Evolutionary conservation across 305 asterid species (phyloP).

Genomic region (Fraxinus latifolia): DNA sequence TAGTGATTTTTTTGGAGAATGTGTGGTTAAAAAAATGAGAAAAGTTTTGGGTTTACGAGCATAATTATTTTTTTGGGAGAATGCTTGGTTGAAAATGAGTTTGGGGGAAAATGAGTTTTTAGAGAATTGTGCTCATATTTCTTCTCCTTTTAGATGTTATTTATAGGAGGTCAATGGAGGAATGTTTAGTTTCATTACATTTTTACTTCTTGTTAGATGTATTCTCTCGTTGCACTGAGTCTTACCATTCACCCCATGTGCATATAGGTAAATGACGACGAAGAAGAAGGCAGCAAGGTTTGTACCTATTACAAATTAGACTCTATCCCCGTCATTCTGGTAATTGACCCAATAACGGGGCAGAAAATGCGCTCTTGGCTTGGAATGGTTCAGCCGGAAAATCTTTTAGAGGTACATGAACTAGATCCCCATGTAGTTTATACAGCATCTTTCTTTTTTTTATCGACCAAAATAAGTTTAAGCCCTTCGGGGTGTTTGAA

Average conservation of each 20-base stretch:
- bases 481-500: conserved; percentile 14
- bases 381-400: conserved; percentile 96
- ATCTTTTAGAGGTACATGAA: conserved; percentile 70
- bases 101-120: neutral
- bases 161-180: neutral
- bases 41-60: neutral
- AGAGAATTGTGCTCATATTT: neutral
- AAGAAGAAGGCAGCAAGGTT: conserved; percentile 96
- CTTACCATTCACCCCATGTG: conserved; percentile 23
- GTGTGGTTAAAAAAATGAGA: neutral
- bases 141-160: neutral
- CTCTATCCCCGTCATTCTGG: conserved; percentile 68
- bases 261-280: conserved; percentile 69
- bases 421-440: neutral
- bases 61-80: neutral
- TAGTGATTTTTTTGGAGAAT: neutral
- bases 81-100: neutral
- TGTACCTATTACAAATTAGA: conserved; percentile 85
- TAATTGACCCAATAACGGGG: conserved; percentile 91
- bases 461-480: neutral
- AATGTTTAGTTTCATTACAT: conserved; percentile 5
- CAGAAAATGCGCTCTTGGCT: conserved; percentile 91
- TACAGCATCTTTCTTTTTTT: neutral
- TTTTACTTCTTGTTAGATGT: conserved; percentile 15
- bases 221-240: conserved; percentile 18